phyloP scores from a whole-genome alignment of 2,329 filamentous ascomycete species.

The Monilinia aucupariae region DNA sequence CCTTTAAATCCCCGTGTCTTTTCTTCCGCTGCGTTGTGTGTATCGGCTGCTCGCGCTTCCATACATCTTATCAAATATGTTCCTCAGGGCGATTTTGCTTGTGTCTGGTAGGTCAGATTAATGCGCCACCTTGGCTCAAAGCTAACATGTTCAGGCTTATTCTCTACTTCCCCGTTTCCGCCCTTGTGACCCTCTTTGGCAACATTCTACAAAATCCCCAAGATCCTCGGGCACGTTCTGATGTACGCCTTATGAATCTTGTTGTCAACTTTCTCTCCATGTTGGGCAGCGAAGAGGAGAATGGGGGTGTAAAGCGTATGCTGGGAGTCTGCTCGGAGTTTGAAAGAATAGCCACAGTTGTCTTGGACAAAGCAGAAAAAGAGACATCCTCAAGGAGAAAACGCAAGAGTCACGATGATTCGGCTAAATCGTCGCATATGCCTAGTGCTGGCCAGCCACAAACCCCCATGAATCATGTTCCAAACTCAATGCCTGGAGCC shows the following conservation, averaged over 20 bases:
- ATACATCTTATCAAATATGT: conserved; percentile 95
- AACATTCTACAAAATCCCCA: conserved; percentile 95
- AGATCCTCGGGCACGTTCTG: conserved; percentile 79
- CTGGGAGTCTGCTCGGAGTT: conserved; percentile 93
- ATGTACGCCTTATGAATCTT: conserved; percentile 84
- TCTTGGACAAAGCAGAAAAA: conserved; percentile 86
- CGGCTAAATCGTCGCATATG: conserved; percentile 23
- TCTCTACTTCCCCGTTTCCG: conserved; percentile 92
- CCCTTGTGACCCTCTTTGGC: conserved; percentile 89
- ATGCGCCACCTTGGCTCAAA: conserved; percentile 2
- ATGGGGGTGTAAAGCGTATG: conserved; percentile 89
- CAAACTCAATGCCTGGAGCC: conserved; percentile 28
- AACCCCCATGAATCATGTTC: conserved; percentile 27
- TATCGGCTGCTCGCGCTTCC: conserved; percentile 84
- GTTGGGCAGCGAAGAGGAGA: conserved; percentile 82
- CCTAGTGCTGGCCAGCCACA: conserved; percentile 21
- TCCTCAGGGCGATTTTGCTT: conserved; percentile 88
- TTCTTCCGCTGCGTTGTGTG: conserved; percentile 86
- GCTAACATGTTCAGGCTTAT: conserved; percentile 60
- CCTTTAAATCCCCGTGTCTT: conserved; percentile 92
- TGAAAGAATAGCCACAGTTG: conserved; percentile 83
- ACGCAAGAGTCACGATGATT: conserved; percentile 64
- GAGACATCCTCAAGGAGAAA: conserved; percentile 66
- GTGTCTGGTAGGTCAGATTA: conserved; percentile 71
- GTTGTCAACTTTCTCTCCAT: conserved; percentile 90